Conservation (phyloP, 2,329 filamentous ascomycete genomes). For the Cladophialophora psammophila region DNA sequence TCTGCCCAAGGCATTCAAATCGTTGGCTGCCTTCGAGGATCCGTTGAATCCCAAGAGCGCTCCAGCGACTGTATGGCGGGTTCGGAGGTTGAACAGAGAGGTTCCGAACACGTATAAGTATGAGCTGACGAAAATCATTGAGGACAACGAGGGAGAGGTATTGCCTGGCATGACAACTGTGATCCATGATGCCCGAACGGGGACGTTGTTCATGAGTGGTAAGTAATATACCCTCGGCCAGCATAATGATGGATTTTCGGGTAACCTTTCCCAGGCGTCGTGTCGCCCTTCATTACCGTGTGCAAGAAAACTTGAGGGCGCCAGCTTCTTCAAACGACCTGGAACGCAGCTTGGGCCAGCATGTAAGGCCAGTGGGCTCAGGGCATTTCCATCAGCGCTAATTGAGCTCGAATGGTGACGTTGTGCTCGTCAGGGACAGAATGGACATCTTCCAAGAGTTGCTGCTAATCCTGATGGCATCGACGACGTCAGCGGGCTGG, state of each 20-base stretch:
- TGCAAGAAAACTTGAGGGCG: slow-evolving; percentile 32
- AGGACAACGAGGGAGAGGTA: slow-evolving; percentile 45
- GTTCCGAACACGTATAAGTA: slow-evolving; percentile 28
- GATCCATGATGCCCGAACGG: slow-evolving; percentile 45
- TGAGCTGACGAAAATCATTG: slow-evolving; percentile 45
- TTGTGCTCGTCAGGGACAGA: not conserved
- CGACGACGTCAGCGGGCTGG: not conserved
- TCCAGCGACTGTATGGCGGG: slow-evolving; percentile 40
- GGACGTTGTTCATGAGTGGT: slow-evolving; percentile 45
- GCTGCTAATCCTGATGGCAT: not conserved
- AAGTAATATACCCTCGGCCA: not conserved
- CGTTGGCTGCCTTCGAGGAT: slow-evolving; percentile 38
- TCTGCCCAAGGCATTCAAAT: slow-evolving; percentile 42
- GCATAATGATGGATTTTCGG: not conserved
- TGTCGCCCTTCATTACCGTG: slow-evolving; percentile 41
- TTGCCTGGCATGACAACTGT: slow-evolving; percentile 41
- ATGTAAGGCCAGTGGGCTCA: not conserved
- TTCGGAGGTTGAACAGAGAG: slow-evolving; percentile 36
- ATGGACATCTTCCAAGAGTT: not conserved
- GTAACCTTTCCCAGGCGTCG: slow-evolving; percentile 36
- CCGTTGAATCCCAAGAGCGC: slow-evolving; percentile 36
- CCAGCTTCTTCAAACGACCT: not conserved
- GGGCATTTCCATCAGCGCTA: not conserved
- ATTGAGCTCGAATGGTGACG: not conserved
- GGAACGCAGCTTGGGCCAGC: not conserved